Conservation (phyloP, 1,284 basidiomycete genomes). For the Veloporphyrellus conicus region DNA sequence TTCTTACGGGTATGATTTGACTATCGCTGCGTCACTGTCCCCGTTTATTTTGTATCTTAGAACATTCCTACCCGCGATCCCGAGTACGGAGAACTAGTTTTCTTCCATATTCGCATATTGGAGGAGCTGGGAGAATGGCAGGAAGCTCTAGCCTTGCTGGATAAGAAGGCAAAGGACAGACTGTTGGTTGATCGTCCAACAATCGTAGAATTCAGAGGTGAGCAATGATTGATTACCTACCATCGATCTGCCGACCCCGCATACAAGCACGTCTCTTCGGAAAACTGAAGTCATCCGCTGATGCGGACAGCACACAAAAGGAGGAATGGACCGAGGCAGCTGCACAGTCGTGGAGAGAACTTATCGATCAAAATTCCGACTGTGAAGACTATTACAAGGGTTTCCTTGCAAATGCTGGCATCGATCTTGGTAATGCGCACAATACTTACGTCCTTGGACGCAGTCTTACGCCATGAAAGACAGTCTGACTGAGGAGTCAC, state of each 20-base stretch:
- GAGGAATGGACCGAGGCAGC: slow-evolving; percentile 22
- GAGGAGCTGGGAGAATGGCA: slow-evolving; percentile 70
- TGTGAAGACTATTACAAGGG: slow-evolving; percentile 77
- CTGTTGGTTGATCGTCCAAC: slow-evolving; percentile 69
- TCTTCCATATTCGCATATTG: slow-evolving; percentile 80
- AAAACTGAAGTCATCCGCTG: slow-evolving; percentile 56
- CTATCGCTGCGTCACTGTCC: not conserved
- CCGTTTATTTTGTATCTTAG: slow-evolving; percentile 35
- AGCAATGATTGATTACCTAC: slow-evolving; percentile 3
- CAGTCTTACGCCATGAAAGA: slow-evolving; percentile 17
- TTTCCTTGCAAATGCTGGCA: slow-evolving; percentile 63
- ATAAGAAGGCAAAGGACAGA: slow-evolving; percentile 60
- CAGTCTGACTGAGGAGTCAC: slow-evolving; percentile 49
- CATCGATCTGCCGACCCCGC: slow-evolving; percentile 6
- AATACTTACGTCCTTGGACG: not conserved
- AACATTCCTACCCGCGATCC: slow-evolving; percentile 73
- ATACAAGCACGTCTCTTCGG: slow-evolving; percentile 64
- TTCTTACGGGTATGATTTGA: slow-evolving; percentile 48
- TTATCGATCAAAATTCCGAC: slow-evolving; percentile 87
- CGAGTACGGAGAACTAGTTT: slow-evolving; percentile 81
- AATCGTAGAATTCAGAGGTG: slow-evolving; percentile 71
- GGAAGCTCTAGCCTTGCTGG: slow-evolving; percentile 61
- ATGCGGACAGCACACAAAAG: slow-evolving; percentile 50
- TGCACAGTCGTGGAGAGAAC: slow-evolving; percentile 63
- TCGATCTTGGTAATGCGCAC: slow-evolving; percentile 56